Conservation (phyloP, 2,329 filamentous ascomycete genomes). For the Phyllosticta paracitricarpa region DNA sequence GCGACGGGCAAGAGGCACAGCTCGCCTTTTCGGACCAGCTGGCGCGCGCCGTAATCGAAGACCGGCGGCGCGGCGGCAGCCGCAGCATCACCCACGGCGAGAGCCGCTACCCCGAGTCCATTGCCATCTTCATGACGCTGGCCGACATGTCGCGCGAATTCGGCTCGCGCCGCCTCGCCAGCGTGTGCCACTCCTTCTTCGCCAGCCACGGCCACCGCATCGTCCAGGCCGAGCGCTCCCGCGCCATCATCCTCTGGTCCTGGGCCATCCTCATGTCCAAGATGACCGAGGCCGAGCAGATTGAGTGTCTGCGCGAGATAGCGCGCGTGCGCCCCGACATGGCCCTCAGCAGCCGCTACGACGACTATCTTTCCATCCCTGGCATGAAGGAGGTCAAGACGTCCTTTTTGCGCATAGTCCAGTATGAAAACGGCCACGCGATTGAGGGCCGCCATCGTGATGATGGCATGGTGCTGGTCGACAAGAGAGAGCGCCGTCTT, state of each 20-base stretch:
- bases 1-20: not conserved
- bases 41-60: not conserved
- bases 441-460: not conserved
- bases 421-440: not conserved
- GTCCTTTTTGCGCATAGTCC: not conserved
- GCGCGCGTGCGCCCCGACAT: not conserved
- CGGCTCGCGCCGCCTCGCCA: not conserved
- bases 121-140: not conserved
- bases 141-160: constrained; percentile 5
- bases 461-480: not conserved
- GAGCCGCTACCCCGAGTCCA: not conserved
- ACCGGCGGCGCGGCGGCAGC: not conserved
- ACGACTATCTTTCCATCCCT: not conserved
- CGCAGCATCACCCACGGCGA: not conserved
- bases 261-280: constrained; percentile 1
- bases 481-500: not conserved
- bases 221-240: not conserved
- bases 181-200: not conserved
- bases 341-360: not conserved
- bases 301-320: not conserved
- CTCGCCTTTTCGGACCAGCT: not conserved
- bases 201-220: not conserved
- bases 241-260: constrained; percentile 3
- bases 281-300: not conserved
- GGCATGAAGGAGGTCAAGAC: not conserved